phyloP scores from a whole-genome alignment of 192 early-diverging fungal species.

The Coemansia sp. region DNA sequence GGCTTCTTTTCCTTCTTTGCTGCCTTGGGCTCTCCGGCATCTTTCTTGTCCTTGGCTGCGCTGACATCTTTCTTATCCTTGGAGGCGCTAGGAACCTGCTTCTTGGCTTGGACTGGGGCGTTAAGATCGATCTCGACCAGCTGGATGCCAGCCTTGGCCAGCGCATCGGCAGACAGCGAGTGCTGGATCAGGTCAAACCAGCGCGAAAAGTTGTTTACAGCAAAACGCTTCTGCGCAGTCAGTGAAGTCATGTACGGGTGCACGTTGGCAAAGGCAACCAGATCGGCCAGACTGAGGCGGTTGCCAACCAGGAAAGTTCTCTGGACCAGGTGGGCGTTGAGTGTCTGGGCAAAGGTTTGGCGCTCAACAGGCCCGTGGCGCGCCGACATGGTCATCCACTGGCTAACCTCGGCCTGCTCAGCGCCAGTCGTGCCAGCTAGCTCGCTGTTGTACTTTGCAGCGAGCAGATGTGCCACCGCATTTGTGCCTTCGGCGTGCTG shows the following conservation, averaged over 20 bases:
- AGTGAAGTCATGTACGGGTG: slow-evolving; percentile 58
- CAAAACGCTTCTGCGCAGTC: slow-evolving; percentile 59
- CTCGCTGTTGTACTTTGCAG: slow-evolving; percentile 39
- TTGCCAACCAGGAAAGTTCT: slow-evolving; percentile 69
- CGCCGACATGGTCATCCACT: slow-evolving; percentile 56
- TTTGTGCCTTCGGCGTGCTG: slow-evolving; percentile 45
- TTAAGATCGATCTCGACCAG: slow-evolving; percentile 58
- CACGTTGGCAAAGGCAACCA: slow-evolving; percentile 66
- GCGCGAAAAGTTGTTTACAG: slow-evolving; percentile 61
- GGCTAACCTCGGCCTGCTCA: slow-evolving; percentile 51
- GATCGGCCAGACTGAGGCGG: slow-evolving; percentile 63
- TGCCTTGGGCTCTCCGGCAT: slow-evolving; percentile 7
- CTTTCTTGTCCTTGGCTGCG: slow-evolving; percentile 29
- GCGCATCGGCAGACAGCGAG: slow-evolving; percentile 47
- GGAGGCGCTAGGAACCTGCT: slow-evolving; percentile 41
- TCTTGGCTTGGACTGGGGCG: slow-evolving; percentile 52
- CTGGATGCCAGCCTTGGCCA: slow-evolving; percentile 51
- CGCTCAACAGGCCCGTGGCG: slow-evolving; percentile 46
- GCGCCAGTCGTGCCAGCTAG: slow-evolving; percentile 37
- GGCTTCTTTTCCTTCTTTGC: slow-evolving; percentile 59
- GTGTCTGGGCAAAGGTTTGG: slow-evolving; percentile 46
- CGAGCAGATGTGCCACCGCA: slow-evolving; percentile 38
- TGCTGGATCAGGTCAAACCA: slow-evolving; percentile 84
- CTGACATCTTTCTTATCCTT: slow-evolving; percentile 24
- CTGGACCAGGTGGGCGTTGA: slow-evolving; percentile 65